These are phyloP conservation scores for Solidago caesia DNA, from an alignment of 129 eudicot species.

Conservation along the genomic window DNA sequence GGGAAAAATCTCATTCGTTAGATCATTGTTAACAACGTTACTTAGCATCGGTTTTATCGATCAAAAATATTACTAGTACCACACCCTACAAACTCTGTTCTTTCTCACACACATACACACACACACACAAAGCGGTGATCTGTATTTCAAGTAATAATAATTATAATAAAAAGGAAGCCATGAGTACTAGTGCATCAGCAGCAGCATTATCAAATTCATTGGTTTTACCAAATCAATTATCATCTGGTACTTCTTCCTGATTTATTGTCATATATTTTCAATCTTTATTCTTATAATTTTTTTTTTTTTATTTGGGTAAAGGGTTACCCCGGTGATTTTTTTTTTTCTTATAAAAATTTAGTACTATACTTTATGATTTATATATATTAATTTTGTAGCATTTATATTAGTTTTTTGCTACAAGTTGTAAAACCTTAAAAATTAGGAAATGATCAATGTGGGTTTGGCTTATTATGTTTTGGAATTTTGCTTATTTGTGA, in stretches of 20 bases:
- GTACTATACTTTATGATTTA: too few species aligned
- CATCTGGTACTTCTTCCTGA: constrained; percentile 39
- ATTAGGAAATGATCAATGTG: too few species aligned
- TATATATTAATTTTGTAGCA: too few species aligned
- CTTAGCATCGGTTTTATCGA: constrained; percentile 39
- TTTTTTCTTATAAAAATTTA: too few species aligned
- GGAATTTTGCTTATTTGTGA: too few species aligned
- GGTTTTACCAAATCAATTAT: constrained; percentile 31
- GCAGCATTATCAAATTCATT: constrained; percentile 48
- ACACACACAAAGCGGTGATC: constrained; percentile 10
- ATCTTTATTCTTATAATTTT: too few species aligned
- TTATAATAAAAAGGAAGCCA: not conserved
- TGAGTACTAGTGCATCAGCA: constrained; percentile 19
- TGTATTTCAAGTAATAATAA: not conserved
- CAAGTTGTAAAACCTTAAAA: too few species aligned
- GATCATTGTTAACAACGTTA: constrained; percentile 24
- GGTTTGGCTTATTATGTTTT: too few species aligned
- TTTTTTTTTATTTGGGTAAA: too few species aligned
- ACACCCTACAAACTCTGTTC: constrained; percentile 10
- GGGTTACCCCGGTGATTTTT: too few species aligned
- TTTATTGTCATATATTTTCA: too few species aligned
- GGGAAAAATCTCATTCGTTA: not conserved
- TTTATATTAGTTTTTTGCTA: too few species aligned
- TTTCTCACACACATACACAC: not conserved
- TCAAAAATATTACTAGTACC: constrained; percentile 2